Percentiles rank a stretch among this genome's conserved stretches.
Conservation (phyloP, 768 basidiomycete species). For the Aureoboletus auriporus region DNA sequence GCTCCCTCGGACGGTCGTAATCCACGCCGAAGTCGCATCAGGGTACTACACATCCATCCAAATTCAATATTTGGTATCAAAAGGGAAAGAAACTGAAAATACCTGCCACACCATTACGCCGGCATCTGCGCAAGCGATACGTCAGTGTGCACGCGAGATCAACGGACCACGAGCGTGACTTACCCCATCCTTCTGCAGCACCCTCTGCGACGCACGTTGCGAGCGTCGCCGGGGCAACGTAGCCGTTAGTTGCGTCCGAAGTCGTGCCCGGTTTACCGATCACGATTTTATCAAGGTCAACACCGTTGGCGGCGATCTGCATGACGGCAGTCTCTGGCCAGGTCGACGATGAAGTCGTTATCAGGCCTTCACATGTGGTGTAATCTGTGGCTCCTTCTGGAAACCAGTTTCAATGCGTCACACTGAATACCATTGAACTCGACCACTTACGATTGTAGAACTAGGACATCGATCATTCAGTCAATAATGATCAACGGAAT, state of each 20-base stretch:
- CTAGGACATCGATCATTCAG: conserved; percentile 4
- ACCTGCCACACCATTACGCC: conserved; percentile 45
- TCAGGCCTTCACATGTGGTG: conserved; percentile 56
- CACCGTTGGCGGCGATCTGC: conserved; percentile 48
- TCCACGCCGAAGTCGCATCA: conserved; percentile 37
- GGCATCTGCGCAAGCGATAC: conserved; percentile 19
- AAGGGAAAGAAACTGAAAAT: neutral
- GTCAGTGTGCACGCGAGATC: neutral
- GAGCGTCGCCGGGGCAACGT: conserved; percentile 54
- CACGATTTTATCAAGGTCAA: conserved; percentile 47
- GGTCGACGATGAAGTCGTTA: conserved; percentile 51
- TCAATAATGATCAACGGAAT: conserved; percentile 1
- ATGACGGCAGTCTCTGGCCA: conserved; percentile 62
- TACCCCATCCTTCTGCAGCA: conserved; percentile 63
- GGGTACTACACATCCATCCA: conserved; percentile 31
- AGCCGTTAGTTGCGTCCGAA: conserved; percentile 46
- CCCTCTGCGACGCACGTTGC: conserved; percentile 59
- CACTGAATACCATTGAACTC: neutral
- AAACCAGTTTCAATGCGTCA: neutral
- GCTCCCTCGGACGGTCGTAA: conserved; percentile 34
- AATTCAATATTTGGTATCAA: neutral
- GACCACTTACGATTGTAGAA: conserved; percentile 28
- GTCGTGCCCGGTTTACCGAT: conserved; percentile 50
- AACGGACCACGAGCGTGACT: conserved; percentile 23
- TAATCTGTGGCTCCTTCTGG: conserved; percentile 62